Conservation (phyloP, 2,329 filamentous ascomycete genomes). For the Rutstroemia sp. region DNA sequence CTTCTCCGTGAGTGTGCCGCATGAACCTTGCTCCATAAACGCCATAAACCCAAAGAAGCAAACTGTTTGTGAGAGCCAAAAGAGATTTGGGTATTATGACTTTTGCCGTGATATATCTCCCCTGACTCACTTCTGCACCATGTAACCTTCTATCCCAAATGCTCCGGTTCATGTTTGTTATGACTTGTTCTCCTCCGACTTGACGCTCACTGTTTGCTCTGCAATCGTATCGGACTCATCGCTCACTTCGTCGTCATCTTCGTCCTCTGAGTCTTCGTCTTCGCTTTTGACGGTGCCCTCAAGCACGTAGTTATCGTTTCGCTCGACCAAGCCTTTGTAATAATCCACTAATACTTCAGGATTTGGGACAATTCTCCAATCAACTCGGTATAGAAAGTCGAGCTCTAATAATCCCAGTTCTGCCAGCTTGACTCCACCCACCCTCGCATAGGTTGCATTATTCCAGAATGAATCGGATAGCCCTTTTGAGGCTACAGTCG, state of each 20-base stretch:
- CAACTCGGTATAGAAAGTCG: slow-evolving; percentile 84
- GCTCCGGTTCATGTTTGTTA: slow-evolving; percentile 25
- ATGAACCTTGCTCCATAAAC: neutral
- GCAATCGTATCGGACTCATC: slow-evolving; percentile 30
- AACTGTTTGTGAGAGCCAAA: neutral
- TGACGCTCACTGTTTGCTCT: slow-evolving; percentile 18
- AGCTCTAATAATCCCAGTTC: slow-evolving; percentile 89
- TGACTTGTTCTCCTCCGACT: neutral
- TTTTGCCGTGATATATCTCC: neutral
- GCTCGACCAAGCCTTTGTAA: slow-evolving; percentile 76
- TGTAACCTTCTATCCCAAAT: slow-evolving; percentile 22
- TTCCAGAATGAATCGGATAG: slow-evolving; percentile 98
- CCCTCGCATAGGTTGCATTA: slow-evolving; percentile 89
- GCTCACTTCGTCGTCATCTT: slow-evolving; percentile 23
- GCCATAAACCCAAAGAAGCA: slow-evolving; percentile 4
- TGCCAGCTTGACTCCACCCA: slow-evolving; percentile 83
- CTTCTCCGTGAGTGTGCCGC: neutral
- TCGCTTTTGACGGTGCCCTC: slow-evolving; percentile 22
- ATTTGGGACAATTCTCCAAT: slow-evolving; percentile 96
- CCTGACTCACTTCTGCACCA: neutral
- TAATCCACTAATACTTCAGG: slow-evolving; percentile 92
- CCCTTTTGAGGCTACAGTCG: slow-evolving; percentile 92
- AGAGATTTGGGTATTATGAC: slow-evolving; percentile 3
- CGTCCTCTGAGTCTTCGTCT: neutral
- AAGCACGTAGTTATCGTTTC: slow-evolving; percentile 49